These are phyloP conservation scores for Coriaria nepalensis DNA, from an alignment of 306 rosid genomes.

Conservation along the genomic window DNA sequence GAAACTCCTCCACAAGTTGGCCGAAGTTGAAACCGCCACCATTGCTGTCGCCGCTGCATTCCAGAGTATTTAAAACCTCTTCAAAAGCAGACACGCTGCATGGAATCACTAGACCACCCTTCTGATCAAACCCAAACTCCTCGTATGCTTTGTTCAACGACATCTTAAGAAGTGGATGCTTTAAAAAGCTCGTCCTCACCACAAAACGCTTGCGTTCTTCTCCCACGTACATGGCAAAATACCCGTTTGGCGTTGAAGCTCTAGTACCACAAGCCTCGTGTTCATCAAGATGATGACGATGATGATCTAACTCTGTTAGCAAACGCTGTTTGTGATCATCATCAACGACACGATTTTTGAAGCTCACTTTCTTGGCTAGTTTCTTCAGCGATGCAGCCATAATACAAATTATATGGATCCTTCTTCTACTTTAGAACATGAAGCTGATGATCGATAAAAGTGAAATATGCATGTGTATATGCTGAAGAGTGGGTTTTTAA, in stretches of 20 bases:
- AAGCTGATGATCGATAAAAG: too few relatives aligned
- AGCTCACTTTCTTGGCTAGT: conserved; percentile 47
- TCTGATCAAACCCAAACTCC: conserved; percentile 78
- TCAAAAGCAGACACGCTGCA: conserved; percentile 60
- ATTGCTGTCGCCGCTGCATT: conserved; percentile 43
- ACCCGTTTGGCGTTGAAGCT: conserved; percentile 55
- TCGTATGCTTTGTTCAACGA: conserved; percentile 56
- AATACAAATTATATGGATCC: too few relatives aligned
- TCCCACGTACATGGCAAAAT: conserved; percentile 61
- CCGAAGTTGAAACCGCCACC: conserved; percentile 64
- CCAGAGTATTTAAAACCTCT: conserved; percentile 58
- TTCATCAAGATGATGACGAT: background rate
- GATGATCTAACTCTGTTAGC: conserved; percentile 17
- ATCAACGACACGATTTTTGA: conserved; percentile 10
- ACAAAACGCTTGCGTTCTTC: conserved; percentile 54
- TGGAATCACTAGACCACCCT: conserved; percentile 60
- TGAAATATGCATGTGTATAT: too few relatives aligned
- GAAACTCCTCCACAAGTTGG: conserved; percentile 52
- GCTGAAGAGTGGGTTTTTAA: too few relatives aligned
- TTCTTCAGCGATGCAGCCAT: conserved; percentile 48
- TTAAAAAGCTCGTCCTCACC: conserved; percentile 62
- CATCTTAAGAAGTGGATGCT: conserved; percentile 86
- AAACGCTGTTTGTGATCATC: conserved; percentile 22
- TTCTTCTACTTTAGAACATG: too few relatives aligned
- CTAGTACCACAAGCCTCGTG: conserved; percentile 17